Conservation (phyloP, 2,329 filamentous ascomycete species). For the Talaromyces pinophilus region DNA sequence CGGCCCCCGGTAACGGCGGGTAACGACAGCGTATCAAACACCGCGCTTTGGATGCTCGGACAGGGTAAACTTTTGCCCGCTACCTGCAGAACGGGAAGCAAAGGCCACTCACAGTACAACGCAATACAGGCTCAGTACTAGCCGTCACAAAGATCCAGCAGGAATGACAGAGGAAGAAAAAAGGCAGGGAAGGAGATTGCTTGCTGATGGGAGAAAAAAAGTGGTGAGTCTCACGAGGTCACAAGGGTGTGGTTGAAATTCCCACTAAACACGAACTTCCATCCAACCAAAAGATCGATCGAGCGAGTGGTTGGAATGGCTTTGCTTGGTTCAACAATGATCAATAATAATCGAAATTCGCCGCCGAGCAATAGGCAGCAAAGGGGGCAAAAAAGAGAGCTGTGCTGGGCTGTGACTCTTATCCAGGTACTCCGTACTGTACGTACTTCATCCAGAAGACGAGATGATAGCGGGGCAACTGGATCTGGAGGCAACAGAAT, state of each 20-base stretch:
- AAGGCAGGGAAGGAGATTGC: neutral
- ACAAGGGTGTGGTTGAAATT: conserved; percentile 11
- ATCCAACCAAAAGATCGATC: conserved; percentile 7
- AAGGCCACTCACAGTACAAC: neutral
- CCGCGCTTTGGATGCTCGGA: neutral
- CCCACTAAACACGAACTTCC: conserved; percentile 9
- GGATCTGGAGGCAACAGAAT: conserved; percentile 10
- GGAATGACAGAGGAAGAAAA: neutral
- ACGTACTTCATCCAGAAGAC: neutral
- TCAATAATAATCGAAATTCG: conserved; percentile 3
- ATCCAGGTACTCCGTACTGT: neutral
- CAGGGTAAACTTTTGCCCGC: neutral
- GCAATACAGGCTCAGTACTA: conserved; percentile 12
- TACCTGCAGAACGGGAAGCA: neutral
- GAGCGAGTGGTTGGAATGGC: conserved; percentile 12
- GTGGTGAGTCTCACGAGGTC: conserved; percentile 16
- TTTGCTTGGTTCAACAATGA: conserved; percentile 6
- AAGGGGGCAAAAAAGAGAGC: conserved; percentile 11
- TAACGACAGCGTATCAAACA: conserved; percentile 10
- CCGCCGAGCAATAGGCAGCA: conserved; percentile 19
- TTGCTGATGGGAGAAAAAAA: conserved; percentile 6
- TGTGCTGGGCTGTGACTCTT: conserved; percentile 1
- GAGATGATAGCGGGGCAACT: conserved; percentile 15
- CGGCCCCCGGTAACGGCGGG: conserved; percentile 21
- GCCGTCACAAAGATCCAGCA: conserved; percentile 8